Percentiles rank a stretch among this genome's conserved stretches.
Evolutionary conservation across 192 early-diverging fungal genomes (phyloP).

Genomic region (Podila epigama): DNA sequence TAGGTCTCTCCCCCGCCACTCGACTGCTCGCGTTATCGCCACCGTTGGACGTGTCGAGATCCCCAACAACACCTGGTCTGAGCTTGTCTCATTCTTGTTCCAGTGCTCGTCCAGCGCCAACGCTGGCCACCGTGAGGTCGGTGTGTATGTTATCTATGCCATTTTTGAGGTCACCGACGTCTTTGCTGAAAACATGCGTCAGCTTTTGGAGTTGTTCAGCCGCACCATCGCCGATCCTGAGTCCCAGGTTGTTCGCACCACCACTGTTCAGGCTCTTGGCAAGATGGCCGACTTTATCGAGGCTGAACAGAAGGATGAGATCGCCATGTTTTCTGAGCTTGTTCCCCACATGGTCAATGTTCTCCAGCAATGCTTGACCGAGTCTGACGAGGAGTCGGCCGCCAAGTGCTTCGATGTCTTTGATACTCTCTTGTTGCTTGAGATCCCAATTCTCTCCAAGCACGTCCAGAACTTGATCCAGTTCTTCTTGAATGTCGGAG

Average conservation of each 20-base stretch:
- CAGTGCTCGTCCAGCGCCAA: slow-evolving; percentile 78
- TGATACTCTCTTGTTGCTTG: slow-evolving; percentile 81
- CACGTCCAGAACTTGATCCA: slow-evolving; percentile 83
- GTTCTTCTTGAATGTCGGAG: slow-evolving; percentile 79
- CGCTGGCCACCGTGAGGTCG: slow-evolving; percentile 83
- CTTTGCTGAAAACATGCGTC: slow-evolving; percentile 64
- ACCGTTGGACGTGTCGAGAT: slow-evolving; percentile 85
- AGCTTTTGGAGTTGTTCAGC: slow-evolving; percentile 80
- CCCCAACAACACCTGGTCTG: slow-evolving; percentile 77
- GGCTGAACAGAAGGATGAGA: slow-evolving; percentile 66
- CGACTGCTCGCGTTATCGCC: slow-evolving; percentile 89
- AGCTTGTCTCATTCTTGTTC: slow-evolving; percentile 82
- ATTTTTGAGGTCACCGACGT: slow-evolving; percentile 87
- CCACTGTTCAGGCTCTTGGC: slow-evolving; percentile 80
- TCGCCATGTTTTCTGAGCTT: slow-evolving; percentile 78
- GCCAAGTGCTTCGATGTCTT: slow-evolving; percentile 89
- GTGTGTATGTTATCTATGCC: slow-evolving; percentile 84
- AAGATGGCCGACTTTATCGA: slow-evolving; percentile 88
- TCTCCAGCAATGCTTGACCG: slow-evolving; percentile 78
- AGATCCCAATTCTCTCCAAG: slow-evolving; percentile 80
- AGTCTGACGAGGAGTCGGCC: slow-evolving; percentile 78
- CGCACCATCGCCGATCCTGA: slow-evolving; percentile 83
- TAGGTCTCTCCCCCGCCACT: slow-evolving; percentile 77
- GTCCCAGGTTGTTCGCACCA: slow-evolving; percentile 80
- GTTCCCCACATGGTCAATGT: slow-evolving; percentile 89